Evolutionary conservation across 2,329 filamentous ascomycete genomes (phyloP).

Genomic region (Cordyceps sp.): DNA sequence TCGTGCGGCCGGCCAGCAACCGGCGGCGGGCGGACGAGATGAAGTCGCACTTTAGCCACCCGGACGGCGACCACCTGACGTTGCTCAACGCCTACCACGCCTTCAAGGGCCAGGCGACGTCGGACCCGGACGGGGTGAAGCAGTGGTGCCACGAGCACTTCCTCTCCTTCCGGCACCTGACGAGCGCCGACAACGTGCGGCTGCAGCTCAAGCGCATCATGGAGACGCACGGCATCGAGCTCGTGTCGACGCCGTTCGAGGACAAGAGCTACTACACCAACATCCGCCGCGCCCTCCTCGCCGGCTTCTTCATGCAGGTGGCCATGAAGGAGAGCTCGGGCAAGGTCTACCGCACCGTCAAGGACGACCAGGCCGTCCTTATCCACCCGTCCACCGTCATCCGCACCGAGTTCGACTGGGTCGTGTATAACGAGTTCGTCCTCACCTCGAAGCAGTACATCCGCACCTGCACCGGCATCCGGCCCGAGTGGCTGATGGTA

Average conservation of each 20-base stretch:
- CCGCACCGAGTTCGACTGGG: constrained; percentile 82
- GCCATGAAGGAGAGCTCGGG: constrained; percentile 80
- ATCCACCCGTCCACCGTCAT: constrained; percentile 89
- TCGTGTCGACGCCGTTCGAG: constrained; percentile 78
- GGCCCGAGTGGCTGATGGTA: constrained; percentile 87
- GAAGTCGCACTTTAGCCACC: constrained; percentile 86
- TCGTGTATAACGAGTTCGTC: constrained; percentile 96
- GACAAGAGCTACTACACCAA: constrained; percentile 98
- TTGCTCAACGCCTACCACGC: constrained; percentile 97
- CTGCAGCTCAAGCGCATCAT: constrained; percentile 88
- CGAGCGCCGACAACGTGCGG: constrained; percentile 88
- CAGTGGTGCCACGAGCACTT: constrained; percentile 98
- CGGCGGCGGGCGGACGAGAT: constrained; percentile 92
- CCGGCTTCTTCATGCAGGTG: constrained; percentile 99
- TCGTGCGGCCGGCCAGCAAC: constrained; percentile 69
- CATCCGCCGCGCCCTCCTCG: constrained; percentile 78
- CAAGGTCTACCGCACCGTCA: constrained; percentile 89
- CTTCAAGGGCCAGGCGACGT: constrained; percentile 57
- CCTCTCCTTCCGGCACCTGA: constrained; percentile 72
- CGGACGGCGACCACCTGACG: constrained; percentile 88
- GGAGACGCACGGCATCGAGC: constrained; percentile 76
- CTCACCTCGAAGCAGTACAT: constrained; percentile 98
- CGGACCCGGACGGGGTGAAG: constrained; percentile 52
- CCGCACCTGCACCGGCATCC: constrained; percentile 77
- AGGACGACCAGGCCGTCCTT: constrained; percentile 87